A percentile compares a stretch with the other conserved stretches of the same genome.
These are phyloP conservation scores for Zelonia costaricensis DNA, from an alignment of 208 protist species.

Conservation along the genomic window DNA sequence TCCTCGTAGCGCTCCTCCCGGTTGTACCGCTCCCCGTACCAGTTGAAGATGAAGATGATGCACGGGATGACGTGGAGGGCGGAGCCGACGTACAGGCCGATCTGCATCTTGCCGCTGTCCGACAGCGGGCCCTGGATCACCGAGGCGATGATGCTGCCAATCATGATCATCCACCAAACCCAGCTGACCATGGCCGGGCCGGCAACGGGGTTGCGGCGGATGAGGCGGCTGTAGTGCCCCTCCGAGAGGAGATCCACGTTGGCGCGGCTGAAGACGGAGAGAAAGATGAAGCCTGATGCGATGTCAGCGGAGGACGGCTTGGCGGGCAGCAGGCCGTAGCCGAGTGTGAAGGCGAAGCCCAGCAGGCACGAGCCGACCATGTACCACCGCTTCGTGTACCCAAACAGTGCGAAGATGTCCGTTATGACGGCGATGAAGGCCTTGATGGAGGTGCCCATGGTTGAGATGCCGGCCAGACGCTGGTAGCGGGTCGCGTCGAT, in stretches of 20 bases:
- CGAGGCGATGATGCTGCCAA: constrained; percentile 39
- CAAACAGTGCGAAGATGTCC: constrained; percentile 51
- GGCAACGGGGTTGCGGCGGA: constrained; percentile 30
- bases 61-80: constrained; percentile 39
- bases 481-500: constrained; percentile 34
- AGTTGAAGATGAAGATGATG: constrained; percentile 53
- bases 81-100: constrained; percentile 42
- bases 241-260: constrained; percentile 65
- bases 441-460: constrained; percentile 56
- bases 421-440: constrained; percentile 43
- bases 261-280: constrained; percentile 38
- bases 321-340: constrained; percentile 35
- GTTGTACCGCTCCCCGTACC: constrained; percentile 51
- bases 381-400: constrained; percentile 79
- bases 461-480: constrained; percentile 32
- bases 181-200: constrained; percentile 52
- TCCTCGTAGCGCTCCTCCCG: constrained; percentile 38
- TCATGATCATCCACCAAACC: constrained; percentile 53
- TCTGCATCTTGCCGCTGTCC: constrained; percentile 24
- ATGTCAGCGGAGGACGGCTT: constrained; percentile 25
- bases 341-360: constrained; percentile 29
- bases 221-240: constrained; percentile 62
- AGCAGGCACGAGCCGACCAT: constrained; percentile 46
- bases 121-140: constrained; percentile 47
- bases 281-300: constrained; percentile 40